Evolutionary conservation across 495 filamentous ascomycete species (phyloP), one percentile per base, ranked within the genome.

Genomic region (Penicillium diatomitis): DNA sequence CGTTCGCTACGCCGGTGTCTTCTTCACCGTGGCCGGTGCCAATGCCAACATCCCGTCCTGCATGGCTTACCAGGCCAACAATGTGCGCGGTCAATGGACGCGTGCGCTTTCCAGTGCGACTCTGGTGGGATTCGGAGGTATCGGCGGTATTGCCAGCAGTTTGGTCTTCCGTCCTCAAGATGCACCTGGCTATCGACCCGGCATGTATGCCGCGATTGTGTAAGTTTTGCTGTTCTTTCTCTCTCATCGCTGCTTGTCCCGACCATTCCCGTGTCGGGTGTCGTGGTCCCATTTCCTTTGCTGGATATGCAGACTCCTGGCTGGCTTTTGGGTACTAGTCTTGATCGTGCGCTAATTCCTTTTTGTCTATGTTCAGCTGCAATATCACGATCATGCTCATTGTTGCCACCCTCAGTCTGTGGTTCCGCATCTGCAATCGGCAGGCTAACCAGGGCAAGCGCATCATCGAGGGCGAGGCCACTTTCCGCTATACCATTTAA

Each of bases 61-160:
- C 5, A 64, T 85, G 72, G 73, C 80, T 0, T 84, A 82, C 56
- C 81, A 85, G 57, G 75, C 79, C 6, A 84, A 83, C 60, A 85
- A 85, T 50, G 72, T 84, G 55, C 78, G 78, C 31, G 81, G 81
- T 2, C 81, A 85, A 53, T 84, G 80, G 81, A 83, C 79, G 41
- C 73, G 81, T 8, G 82, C 81, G 0, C 72, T 85, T 29, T 70
- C 66, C 41, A 78, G 75, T 32, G 79, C 81, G 0, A 76, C 73
- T 0, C 68, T 81, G 10, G 77, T 72, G 2, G 74, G 72, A 5
- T 63, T 73, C 34, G 80, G 79, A 8, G 78, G 74, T 12, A 66
- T 84, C 43, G 82, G 82, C 20, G 81, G 81, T 10, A 83, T 85
- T 53, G 69, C 69, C 7, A 76, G 78, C 32, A 70, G 69, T 36